Percentiles rank a stretch among this genome's conserved stretches.
phyloP scores from a whole-genome alignment of 1,284 basidiomycete genomes.

The Ceratorhiza oryzae-sativae region DNA sequence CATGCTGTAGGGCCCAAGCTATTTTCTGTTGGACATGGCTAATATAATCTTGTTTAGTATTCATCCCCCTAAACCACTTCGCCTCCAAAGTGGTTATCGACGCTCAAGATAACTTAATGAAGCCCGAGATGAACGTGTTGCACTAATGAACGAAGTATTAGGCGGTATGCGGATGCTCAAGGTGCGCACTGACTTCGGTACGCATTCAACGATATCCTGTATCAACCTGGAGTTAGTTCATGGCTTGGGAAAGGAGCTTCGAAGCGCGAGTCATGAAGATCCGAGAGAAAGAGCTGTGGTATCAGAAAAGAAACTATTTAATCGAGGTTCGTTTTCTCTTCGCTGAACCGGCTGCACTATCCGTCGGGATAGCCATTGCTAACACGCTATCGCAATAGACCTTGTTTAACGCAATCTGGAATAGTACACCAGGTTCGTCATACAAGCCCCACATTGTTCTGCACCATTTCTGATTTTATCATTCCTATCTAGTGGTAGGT shows the following conservation, averaged over 20 bases:
- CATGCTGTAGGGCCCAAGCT: slow-evolving; percentile 55
- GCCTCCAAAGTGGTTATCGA: slow-evolving; percentile 85
- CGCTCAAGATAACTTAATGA: slow-evolving; percentile 90
- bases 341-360: no score
- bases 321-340: slow-evolving; percentile 68
- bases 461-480: slow-evolving; percentile 65
- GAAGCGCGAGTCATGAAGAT: slow-evolving; percentile 77
- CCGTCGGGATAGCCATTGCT: no score
- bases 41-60: slow-evolving; percentile 55
- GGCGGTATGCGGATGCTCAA: slow-evolving; percentile 95
- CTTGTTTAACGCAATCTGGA: slow-evolving; percentile 79
- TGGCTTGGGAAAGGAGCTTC: slow-evolving; percentile 95
- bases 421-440: slow-evolving; percentile 51
- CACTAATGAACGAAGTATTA: slow-evolving; percentile 92
- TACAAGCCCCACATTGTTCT: slow-evolving; percentile 82
- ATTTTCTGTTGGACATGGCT: neutral
- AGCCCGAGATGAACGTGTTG: slow-evolving; percentile 87
- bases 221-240: slow-evolving; percentile 63
- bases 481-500: slow-evolving; percentile 49
- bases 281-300: slow-evolving; percentile 80
- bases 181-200: slow-evolving; percentile 51
- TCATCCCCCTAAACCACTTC: slow-evolving; percentile 86
- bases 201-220: neutral
- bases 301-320: slow-evolving; percentile 83
- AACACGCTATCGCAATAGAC: slow-evolving; percentile 54